Evolutionary conservation across 306 rosid genomes (phyloP), one percentile per base, ranked within the genome.

Genomic region (Sesbania bispinosa): DNA sequence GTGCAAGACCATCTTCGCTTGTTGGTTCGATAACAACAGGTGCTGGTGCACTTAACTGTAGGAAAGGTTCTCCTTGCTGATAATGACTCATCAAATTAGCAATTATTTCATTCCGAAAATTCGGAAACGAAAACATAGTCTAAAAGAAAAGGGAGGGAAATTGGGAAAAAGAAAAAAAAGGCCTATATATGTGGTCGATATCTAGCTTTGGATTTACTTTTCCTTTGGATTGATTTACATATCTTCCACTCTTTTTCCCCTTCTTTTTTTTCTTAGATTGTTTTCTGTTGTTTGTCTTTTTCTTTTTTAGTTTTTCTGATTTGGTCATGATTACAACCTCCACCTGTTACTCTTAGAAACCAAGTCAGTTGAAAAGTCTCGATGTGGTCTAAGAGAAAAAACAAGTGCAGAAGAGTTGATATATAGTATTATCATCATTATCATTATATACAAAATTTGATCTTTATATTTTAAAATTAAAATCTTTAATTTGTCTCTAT

Each of bases 1-100:
- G 96, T 4, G 98, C 98, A 9, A 86, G 92, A 41, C 97, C 97
- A 15, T 90, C 98, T 59, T 83, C 96, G 0, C 86, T 94, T 11
- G 97, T 94, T 3, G 97, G 80, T 42, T 23, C 96, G 0, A 78
- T 94, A 2, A 94, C 98, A 10, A 26, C 66, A 7, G 48, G 13
- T 23, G 74, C 98, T 8, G 98, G 98, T 41, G 71, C 92, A 67
- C 96, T 94, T 3, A 73, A 0, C 35, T 94, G 98, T 77, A 78
- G 82, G 46, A 89, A 80, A 83, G 89, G 92, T 13, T 90, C 96
- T 20, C 84, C 84, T 53, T 94, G 98, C 86, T 93, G 83, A 80
- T 79, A 50, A 67, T 60, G 38, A 54, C 4, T 42, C 51, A 63
- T 74, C 48, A 10, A 50, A 15, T 62, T 47, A 46, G 14, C 62